Conservation (phyloP, 768 basidiomycete species). For the Chiua virens region DNA sequence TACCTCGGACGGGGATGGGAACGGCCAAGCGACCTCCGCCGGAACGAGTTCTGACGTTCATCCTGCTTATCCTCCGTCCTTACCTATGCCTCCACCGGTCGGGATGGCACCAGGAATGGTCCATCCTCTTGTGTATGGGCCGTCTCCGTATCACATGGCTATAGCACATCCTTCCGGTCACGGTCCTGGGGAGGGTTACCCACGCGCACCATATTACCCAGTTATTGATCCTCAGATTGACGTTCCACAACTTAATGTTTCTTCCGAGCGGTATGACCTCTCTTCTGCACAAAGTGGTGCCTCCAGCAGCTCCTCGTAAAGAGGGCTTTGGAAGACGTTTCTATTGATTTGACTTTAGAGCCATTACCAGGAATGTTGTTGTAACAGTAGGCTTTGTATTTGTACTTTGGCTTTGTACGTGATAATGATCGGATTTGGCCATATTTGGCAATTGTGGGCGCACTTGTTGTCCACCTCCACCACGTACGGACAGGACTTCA, state of each 20-base stretch:
- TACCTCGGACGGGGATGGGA: conserved; percentile 25
- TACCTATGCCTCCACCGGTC: conserved; percentile 13
- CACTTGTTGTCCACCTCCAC: background rate
- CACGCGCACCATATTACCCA: conserved; percentile 37
- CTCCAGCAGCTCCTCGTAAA: conserved; percentile 15
- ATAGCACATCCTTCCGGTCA: conserved; percentile 21
- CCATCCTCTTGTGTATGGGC: conserved; percentile 27
- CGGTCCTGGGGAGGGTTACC: conserved; percentile 17
- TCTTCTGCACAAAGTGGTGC: conserved; percentile 15
- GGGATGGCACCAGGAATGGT: conserved; percentile 21
- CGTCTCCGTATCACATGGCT: conserved; percentile 29
- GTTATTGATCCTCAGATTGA: conserved; percentile 41
- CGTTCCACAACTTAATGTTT: conserved; percentile 30
- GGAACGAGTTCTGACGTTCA: conserved; percentile 5
- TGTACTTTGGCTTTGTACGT: background rate
- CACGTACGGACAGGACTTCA: conserved; percentile 9
- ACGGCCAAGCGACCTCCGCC: background rate
- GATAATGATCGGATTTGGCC: conserved; percentile 18
- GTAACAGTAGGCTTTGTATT: no score
- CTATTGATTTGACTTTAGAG: no score
- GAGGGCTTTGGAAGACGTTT: background rate
- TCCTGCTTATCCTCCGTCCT: conserved; percentile 14
- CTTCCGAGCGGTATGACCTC: conserved; percentile 34
- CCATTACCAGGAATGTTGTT: no score
- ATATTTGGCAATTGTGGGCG: conserved; percentile 22